Percentiles rank a stretch among this genome's conserved stretches.
phyloP scores from a whole-genome alignment of 2,329 filamentous ascomycete genomes.

The Clarireedia paspali region DNA sequence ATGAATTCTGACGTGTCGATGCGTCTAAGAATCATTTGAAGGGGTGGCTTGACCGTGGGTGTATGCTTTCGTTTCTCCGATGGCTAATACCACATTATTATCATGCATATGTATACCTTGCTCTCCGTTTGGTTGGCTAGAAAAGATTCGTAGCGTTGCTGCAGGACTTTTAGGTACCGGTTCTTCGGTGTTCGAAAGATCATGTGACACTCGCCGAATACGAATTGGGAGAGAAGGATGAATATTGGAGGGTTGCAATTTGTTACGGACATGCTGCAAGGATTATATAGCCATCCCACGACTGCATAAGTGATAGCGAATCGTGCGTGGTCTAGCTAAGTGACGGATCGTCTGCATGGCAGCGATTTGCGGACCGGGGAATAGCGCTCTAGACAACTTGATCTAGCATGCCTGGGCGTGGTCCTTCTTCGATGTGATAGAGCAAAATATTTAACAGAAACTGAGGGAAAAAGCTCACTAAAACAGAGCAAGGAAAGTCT shows the following conservation, averaged over 20 bases:
- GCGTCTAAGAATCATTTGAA: slow-evolving; percentile 6
- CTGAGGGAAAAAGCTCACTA: neutral
- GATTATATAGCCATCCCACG: neutral
- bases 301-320: slow-evolving; percentile 9
- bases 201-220: slow-evolving; percentile 7
- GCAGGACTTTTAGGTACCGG: slow-evolving; percentile 8
- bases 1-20: slow-evolving; percentile 10
- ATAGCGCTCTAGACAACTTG: neutral
- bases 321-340: neutral
- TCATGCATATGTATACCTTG: slow-evolving; percentile 7
- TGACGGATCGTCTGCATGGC: slow-evolving; percentile 5
- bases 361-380: neutral
- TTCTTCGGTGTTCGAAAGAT: slow-evolving; percentile 2
- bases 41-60: neutral
- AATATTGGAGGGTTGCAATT: slow-evolving; percentile 1
- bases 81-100: slow-evolving; percentile 7
- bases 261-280: slow-evolving; percentile 4
- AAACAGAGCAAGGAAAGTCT: neutral
- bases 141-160: slow-evolving; percentile 4
- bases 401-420: neutral
- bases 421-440: neutral
- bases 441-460: neutral
- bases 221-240: slow-evolving; percentile 1
- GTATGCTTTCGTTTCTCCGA: slow-evolving; percentile 1
- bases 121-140: slow-evolving; percentile 5